Evolutionary conservation across 306 rosid genomes (phyloP), one percentile per base, ranked within the genome.

Genomic region (Quercus mongolica): DNA sequence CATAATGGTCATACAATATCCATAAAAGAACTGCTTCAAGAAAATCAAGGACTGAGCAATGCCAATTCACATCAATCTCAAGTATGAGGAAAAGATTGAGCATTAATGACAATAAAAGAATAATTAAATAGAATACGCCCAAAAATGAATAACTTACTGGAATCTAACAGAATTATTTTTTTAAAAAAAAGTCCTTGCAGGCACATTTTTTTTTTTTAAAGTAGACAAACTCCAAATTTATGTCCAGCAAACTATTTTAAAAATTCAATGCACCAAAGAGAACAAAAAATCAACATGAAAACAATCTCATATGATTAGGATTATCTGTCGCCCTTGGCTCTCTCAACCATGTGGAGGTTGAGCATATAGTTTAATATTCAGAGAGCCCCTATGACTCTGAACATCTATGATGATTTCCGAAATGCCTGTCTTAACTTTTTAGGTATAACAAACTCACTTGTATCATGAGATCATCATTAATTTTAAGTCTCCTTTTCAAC

Each of bases 1-100:
- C 38, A 71, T 69, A 52, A 56, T 54, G 67, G 71, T 85, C 77
- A 83, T 74, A 68, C n/a, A 35, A 35, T 31, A 65, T 68, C 49
- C 46, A 19, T 35, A 68, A 35, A 19, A 8, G 26, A 68, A 33
- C 54, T 38, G 38, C 38, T 68, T 19, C 11, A 64, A 64, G 70
- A 64, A 64, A 58, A 49, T 41, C 61, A 10, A 69, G 38, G 61
- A 18, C 46, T 56, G 15, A 41, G 20, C 69, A 73, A 41, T 61
- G 21, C 19, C 31, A 68, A 74, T 44, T 71, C 51, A 35, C 55
- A 76, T 15, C 28, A 23, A 68, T 68, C 28, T 68, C 72, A 68
- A 68, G 52, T n/a, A 18, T 33, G 52, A 68, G 17, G 52, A 68
- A 61, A 61, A 61, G 33, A 21, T 61, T 26, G 18, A 61, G 67